phyloP scores from a whole-genome alignment of 2,329 filamentous ascomycete species.

The Orbilia quercus region DNA sequence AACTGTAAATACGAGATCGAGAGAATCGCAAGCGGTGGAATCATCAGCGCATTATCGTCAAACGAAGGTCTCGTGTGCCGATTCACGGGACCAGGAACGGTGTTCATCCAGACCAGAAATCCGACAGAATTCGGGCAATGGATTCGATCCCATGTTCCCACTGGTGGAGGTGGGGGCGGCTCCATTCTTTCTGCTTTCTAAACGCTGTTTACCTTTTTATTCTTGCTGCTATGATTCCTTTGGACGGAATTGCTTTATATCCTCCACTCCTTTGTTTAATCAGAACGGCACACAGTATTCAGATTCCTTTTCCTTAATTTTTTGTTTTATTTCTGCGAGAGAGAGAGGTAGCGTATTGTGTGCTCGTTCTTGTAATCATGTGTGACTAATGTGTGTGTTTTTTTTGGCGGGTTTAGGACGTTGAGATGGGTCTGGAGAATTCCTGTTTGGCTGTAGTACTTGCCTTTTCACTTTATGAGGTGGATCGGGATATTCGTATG shows the following conservation, averaged over 20 bases:
- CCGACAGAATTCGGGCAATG: conserved; percentile 72
- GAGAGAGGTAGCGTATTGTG: conserved; percentile 12
- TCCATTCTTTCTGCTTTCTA: conserved; percentile 49
- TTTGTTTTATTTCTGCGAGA: conserved; percentile 5
- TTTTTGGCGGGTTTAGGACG: conserved; percentile 31
- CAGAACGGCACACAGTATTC: background rate
- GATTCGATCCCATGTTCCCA: conserved; percentile 65
- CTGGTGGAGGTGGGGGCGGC: conserved; percentile 51
- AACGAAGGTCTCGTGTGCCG: conserved; percentile 93
- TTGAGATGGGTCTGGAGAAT: conserved; percentile 10
- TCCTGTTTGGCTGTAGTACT: conserved; percentile 3
- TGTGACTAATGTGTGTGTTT: conserved; percentile 49
- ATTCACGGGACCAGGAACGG: conserved; percentile 82
- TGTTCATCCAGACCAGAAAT: conserved; percentile 94
- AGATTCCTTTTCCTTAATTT: background rate
- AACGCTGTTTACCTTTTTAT: background rate
- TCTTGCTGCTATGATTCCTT: conserved; percentile 5
- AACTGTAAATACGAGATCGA: conserved; percentile 94
- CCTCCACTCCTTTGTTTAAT: background rate
- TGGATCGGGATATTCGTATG: background rate
- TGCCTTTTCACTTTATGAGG: background rate
- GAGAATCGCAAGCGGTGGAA: conserved; percentile 86
- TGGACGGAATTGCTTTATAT: background rate
- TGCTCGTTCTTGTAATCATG: conserved; percentile 18
- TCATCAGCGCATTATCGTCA: conserved; percentile 85